A percentile compares a stretch with the other conserved stretches of the same genome.
phyloP scores from a whole-genome alignment of 495 filamentous ascomycete species.

The Wilcoxina mikolae region DNA sequence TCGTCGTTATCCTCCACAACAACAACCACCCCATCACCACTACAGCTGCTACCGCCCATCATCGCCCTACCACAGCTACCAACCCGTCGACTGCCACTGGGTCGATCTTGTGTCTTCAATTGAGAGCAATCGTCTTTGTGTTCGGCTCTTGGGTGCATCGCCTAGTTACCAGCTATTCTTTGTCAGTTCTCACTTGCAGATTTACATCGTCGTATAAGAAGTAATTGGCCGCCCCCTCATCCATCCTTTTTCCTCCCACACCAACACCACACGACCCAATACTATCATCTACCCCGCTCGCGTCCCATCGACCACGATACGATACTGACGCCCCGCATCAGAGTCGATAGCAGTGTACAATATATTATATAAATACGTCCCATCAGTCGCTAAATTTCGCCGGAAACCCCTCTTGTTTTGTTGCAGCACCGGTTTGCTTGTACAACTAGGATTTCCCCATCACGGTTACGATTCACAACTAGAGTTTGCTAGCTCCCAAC shows the following conservation, averaged over 20 bases:
- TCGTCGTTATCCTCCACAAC: background rate
- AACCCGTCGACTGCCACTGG: background rate
- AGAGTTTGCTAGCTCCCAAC: background rate
- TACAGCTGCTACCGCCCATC: background rate
- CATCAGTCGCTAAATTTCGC: background rate
- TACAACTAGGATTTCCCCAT: background rate
- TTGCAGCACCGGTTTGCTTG: conserved; percentile 6
- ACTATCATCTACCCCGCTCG: background rate
- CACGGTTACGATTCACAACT: background rate
- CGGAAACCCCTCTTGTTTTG: background rate
- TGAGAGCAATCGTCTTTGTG: too few species aligned
- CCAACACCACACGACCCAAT: background rate
- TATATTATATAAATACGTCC: background rate
- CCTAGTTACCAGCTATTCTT: background rate
- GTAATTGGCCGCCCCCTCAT: background rate
- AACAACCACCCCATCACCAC: background rate
- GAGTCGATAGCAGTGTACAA: background rate
- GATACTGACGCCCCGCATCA: background rate
- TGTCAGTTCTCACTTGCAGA: background rate
- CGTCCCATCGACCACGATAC: background rate
- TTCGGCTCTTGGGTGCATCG: background rate
- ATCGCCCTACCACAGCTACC: background rate
- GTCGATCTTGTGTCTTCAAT: background rate
- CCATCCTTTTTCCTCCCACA: background rate
- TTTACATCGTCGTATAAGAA: too few species aligned